Conservation (phyloP, 148 eudicot genomes). For the Nepenthes mirabilis region DNA sequence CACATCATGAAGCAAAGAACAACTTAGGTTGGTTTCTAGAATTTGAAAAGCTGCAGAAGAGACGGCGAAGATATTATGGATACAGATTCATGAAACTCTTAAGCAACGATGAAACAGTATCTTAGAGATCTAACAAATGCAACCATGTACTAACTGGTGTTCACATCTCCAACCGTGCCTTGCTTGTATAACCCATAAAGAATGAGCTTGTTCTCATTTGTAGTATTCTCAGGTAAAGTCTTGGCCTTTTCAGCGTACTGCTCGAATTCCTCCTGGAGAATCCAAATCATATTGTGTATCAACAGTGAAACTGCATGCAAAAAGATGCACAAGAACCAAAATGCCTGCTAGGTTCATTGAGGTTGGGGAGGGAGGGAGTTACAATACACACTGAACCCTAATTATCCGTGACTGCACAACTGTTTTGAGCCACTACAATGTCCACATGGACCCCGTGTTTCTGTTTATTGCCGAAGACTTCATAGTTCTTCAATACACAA, state of each 20-base stretch:
- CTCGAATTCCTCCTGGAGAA: slow-evolving; percentile 76
- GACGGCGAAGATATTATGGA: neutral
- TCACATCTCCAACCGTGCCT: slow-evolving; percentile 67
- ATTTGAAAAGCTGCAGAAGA: neutral
- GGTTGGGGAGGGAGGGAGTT: no score
- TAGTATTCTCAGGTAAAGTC: slow-evolving; percentile 41
- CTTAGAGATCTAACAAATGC: neutral
- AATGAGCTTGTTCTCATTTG: slow-evolving; percentile 67
- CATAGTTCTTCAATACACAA: no score
- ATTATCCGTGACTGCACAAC: no score
- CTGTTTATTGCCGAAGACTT: no score
- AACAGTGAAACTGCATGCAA: neutral
- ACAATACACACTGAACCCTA: no score
- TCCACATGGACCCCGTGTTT: no score
- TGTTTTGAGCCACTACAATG: no score
- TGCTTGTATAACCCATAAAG: slow-evolving; percentile 88
- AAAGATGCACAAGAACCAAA: no score
- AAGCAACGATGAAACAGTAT: neutral
- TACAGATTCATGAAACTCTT: neutral
- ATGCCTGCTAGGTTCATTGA: no score
- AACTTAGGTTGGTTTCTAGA: neutral
- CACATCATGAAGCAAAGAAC: neutral
- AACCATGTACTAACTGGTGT: slow-evolving; percentile 49
- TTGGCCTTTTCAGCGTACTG: slow-evolving; percentile 70
- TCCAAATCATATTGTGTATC: neutral